These are phyloP conservation scores for Magnaporthiopsis poae DNA, from an alignment of 2,329 filamentous ascomycete genomes.

Conservation along the genomic window DNA sequence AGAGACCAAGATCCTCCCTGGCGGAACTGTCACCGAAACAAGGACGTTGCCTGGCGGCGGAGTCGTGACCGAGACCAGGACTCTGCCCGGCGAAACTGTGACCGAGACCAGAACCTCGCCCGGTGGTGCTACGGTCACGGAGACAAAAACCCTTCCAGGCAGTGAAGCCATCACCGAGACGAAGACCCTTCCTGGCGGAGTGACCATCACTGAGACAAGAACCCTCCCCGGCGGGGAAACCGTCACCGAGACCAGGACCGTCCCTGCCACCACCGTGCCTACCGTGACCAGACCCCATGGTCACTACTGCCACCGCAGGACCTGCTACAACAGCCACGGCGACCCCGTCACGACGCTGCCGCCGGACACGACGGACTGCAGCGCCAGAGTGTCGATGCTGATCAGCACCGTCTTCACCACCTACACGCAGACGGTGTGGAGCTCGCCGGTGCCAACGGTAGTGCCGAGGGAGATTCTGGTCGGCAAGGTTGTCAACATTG, in stretches of 20 bases:
- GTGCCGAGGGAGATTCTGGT: background rate
- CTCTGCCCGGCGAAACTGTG: too few relatives aligned
- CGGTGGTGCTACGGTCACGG: too few relatives aligned
- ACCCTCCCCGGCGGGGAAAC: background rate
- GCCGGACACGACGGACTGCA: constrained; percentile 4
- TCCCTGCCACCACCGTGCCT: constrained; percentile 1
- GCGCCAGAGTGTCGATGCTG: constrained; percentile 21
- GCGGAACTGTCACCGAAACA: too few relatives aligned
- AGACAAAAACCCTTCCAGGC: too few relatives aligned
- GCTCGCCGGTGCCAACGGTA: background rate
- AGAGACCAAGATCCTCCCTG: too few relatives aligned
- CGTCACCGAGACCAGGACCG: background rate
- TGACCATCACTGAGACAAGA: too few relatives aligned
- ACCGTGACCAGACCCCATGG: constrained; percentile 1
- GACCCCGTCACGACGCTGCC: constrained; percentile 1
- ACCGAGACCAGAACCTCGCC: too few relatives aligned
- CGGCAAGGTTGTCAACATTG: too few relatives aligned
- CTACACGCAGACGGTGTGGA: constrained; percentile 20
- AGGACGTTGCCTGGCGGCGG: too few relatives aligned
- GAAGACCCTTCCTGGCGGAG: too few relatives aligned
- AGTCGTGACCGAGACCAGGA: too few relatives aligned
- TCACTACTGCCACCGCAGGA: constrained; percentile 12
- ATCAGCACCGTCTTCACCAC: constrained; percentile 28
- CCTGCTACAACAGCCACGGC: constrained; percentile 6
- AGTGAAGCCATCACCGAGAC: too few relatives aligned